Percentiles rank a stretch among this genome's conserved stretches.
Evolutionary conservation across 2,329 filamentous ascomycete genomes (phyloP).

Genomic region (Stemphylium vesicarium): DNA sequence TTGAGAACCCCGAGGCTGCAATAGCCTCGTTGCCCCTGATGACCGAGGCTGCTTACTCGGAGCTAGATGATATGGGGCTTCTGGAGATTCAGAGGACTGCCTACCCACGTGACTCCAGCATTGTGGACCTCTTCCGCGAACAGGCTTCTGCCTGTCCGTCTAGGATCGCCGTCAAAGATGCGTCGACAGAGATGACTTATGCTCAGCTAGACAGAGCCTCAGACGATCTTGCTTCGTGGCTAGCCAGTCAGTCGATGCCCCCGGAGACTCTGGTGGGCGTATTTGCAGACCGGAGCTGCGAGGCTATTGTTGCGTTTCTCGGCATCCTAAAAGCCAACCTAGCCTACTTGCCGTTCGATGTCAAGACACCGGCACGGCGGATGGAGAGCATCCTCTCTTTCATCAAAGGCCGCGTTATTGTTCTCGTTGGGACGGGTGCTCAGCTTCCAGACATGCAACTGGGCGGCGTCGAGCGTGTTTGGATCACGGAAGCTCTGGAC

Average conservation of each 20-base stretch:
- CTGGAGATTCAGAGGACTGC: background rate
- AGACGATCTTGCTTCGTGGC: conserved; percentile 8
- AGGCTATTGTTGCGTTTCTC: conserved; percentile 44
- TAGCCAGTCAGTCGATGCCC: conserved; percentile 4
- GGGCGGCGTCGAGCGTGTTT: background rate
- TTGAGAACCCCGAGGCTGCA: conserved; percentile 3
- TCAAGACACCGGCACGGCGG: conserved; percentile 38
- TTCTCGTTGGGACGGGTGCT: conserved; percentile 36
- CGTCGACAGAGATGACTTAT: conserved; percentile 14
- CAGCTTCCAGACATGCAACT: background rate
- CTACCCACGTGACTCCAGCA: conserved; percentile 5
- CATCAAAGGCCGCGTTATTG: conserved; percentile 54
- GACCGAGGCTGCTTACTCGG: background rate
- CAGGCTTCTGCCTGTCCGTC: conserved; percentile 1
- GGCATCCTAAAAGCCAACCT: conserved; percentile 51
- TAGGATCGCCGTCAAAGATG: conserved; percentile 14
- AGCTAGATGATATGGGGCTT: background rate
- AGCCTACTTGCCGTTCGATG: conserved; percentile 49
- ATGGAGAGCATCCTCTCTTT: conserved; percentile 40
- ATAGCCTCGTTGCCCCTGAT: background rate
- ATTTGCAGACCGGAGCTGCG: conserved; percentile 22
- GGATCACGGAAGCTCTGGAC: conserved; percentile 32
- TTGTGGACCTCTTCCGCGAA: conserved; percentile 9
- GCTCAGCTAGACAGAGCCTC: conserved; percentile 9
- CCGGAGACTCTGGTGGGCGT: conserved; percentile 19